Conservation (phyloP, 306 rosid genomes). For the Acmispon strigosus region DNA sequence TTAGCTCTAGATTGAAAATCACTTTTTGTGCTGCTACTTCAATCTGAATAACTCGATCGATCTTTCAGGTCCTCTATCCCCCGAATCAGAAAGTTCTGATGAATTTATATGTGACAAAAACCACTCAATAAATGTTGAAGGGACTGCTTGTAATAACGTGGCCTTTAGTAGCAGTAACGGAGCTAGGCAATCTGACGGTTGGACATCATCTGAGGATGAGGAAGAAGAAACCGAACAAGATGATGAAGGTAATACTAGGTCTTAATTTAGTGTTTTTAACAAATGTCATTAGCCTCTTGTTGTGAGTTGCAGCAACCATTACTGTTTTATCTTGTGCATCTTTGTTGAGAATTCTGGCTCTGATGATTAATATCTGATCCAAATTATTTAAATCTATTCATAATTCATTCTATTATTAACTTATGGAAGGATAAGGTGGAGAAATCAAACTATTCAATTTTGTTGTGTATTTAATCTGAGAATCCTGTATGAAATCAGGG, state of each 20-base stretch:
- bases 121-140: slow-evolving; percentile 40
- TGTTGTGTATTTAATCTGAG: background rate
- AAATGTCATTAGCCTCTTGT: background rate
- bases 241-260: slow-evolving; percentile 55
- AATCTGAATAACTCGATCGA: background rate
- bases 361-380: background rate
- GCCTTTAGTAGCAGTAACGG: slow-evolving; percentile 53
- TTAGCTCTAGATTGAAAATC: background rate
- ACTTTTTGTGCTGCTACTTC: background rate
- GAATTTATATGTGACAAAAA: slow-evolving; percentile 39
- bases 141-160: slow-evolving; percentile 47
- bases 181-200: slow-evolving; percentile 39
- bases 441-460: background rate
- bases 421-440: slow-evolving; percentile 10
- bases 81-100: slow-evolving; percentile 44
- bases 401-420: background rate
- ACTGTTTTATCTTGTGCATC: background rate
- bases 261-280: background rate
- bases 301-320: background rate
- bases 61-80: slow-evolving; percentile 60
- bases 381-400: background rate
- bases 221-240: slow-evolving; percentile 51
- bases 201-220: slow-evolving; percentile 93
- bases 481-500: background rate
- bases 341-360: background rate